phyloP scores from a whole-genome alignment of 2,329 filamentous ascomycete genomes.

The Macroventuria anomochaeta region DNA sequence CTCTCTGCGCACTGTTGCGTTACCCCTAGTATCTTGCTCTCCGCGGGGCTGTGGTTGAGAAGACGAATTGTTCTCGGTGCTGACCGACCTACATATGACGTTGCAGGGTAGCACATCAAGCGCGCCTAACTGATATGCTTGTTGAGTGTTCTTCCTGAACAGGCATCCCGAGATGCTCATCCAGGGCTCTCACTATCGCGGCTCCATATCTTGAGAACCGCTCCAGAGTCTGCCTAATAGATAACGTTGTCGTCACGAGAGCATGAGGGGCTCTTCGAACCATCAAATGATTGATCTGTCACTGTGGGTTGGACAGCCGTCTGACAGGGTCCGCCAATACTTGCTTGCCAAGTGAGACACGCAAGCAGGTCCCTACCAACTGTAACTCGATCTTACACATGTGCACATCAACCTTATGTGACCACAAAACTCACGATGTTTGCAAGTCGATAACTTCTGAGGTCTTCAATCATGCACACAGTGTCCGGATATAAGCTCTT shows the following conservation, averaged over 20 bases:
- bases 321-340: slow-evolving; percentile 6
- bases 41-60: background rate
- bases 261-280: background rate
- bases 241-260: background rate
- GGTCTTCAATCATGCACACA: background rate
- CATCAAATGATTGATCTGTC: background rate
- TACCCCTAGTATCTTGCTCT: slow-evolving; percentile 3
- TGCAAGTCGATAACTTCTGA: background rate
- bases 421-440: background rate
- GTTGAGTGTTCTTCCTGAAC: slow-evolving; percentile 6
- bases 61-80: background rate
- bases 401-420: background rate
- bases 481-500: slow-evolving; percentile 3
- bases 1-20: slow-evolving; percentile 1
- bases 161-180: background rate
- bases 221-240: background rate
- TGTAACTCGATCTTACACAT: background rate
- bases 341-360: slow-evolving; percentile 10
- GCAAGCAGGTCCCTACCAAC: background rate
- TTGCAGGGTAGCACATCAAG: slow-evolving; percentile 2
- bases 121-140: slow-evolving; percentile 13
- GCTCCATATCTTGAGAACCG: background rate
- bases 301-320: background rate
- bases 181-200: background rate
- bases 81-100: slow-evolving; percentile 11